phyloP scores from a whole-genome alignment of 2,329 filamentous ascomycete species.

The Arthroderma sp. region DNA sequence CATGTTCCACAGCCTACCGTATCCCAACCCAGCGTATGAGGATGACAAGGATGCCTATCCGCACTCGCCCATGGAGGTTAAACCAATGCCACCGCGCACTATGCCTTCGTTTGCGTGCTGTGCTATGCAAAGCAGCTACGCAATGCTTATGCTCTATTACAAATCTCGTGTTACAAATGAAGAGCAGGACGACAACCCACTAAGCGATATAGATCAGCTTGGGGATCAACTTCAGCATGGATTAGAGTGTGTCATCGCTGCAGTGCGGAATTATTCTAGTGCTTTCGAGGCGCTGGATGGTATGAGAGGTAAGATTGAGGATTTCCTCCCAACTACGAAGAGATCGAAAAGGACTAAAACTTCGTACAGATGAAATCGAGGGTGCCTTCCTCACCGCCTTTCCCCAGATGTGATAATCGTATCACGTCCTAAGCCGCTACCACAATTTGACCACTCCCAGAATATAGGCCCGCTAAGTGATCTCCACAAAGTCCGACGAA shows the following conservation, averaged over 20 bases:
- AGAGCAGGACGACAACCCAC: constrained; percentile 13
- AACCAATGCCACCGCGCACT: constrained; percentile 23
- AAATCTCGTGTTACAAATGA: constrained; percentile 27
- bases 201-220: constrained; percentile 16
- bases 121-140: constrained; percentile 35
- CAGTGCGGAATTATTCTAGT: constrained; percentile 27
- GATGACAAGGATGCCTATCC: constrained; percentile 4
- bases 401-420: constrained; percentile 14
- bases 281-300: constrained; percentile 32
- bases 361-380: constrained; percentile 27
- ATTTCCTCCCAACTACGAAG: too few relatives aligned
- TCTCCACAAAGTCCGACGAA: too few relatives aligned
- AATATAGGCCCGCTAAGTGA: too few relatives aligned
- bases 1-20: constrained; percentile 28
- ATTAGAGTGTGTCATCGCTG: constrained; percentile 23
- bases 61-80: constrained; percentile 5
- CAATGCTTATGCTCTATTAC: constrained; percentile 34
- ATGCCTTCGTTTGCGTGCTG: constrained; percentile 37
- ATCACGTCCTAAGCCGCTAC: too few relatives aligned
- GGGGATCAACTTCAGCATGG: constrained; percentile 26
- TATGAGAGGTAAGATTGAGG: constrained; percentile 26
- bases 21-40: constrained; percentile 21
- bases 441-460: too few relatives aligned
- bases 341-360: too few relatives aligned
- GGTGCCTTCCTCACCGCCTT: constrained; percentile 31